Percentiles rank a stretch among this genome's conserved stretches.
Evolutionary conservation across 2,329 filamentous ascomycete genomes (phyloP).

Genomic region (Cladosporium colombiae): DNA sequence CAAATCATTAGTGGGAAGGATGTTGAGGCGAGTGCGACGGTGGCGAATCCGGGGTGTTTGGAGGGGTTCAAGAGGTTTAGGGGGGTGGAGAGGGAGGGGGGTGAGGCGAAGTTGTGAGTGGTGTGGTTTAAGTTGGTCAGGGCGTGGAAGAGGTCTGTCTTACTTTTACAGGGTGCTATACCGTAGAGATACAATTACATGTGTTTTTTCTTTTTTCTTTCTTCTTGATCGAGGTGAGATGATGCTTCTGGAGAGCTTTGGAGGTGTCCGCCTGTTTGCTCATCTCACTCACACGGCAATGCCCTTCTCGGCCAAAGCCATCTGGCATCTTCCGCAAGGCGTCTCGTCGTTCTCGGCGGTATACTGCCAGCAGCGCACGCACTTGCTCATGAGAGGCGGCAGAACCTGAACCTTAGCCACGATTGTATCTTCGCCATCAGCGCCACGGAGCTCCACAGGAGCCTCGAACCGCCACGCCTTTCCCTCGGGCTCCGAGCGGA

Average conservation of each 20-base stretch:
- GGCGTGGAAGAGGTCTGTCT: no score
- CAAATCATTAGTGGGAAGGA: conserved; percentile 42
- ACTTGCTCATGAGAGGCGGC: conserved; percentile 65
- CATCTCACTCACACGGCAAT: neutral
- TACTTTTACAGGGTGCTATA: conserved; percentile 5
- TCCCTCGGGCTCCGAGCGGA: conserved; percentile 26
- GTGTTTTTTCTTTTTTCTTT: no score
- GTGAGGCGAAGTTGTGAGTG: conserved; percentile 14
- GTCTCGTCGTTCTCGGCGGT: conserved; percentile 62
- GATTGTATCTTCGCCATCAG: conserved; percentile 26
- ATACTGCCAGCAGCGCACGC: conserved; percentile 86
- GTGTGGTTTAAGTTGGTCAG: neutral
- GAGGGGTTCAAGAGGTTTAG: conserved; percentile 40
- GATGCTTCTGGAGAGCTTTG: neutral
- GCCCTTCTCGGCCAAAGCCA: conserved; percentile 53
- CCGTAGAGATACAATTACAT: conserved; percentile 8
- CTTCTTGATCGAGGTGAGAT: no score
- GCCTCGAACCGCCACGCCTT: conserved; percentile 46
- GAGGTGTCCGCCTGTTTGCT: no score
- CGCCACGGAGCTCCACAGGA: conserved; percentile 41
- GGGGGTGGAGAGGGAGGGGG: conserved; percentile 30
- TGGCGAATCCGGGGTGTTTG: conserved; percentile 43
- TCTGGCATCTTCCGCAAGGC: conserved; percentile 73
- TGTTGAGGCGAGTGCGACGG: conserved; percentile 42
- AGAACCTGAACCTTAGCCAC: conserved; percentile 31